These are phyloP conservation scores for Rubus parviflorus DNA, from an alignment of 306 rosid species.

Conservation along the genomic window DNA sequence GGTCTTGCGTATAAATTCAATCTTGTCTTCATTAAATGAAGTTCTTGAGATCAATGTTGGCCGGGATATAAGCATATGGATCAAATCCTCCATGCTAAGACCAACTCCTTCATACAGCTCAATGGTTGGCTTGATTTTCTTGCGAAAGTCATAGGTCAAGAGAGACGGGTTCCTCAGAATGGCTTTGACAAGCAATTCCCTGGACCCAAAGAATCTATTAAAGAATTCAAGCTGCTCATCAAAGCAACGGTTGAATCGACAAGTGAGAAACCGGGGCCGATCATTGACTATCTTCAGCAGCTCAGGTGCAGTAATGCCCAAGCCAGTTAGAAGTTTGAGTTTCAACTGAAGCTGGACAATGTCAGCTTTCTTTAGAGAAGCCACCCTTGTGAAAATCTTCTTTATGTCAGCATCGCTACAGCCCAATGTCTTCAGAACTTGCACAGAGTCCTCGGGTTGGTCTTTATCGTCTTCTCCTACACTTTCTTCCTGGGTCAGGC, in stretches of 20 bases:
- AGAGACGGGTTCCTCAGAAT: constrained; percentile 70
- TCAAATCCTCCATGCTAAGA: constrained; percentile 51
- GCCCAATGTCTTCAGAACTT: constrained; percentile 63
- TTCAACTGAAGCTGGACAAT: constrained; percentile 39
- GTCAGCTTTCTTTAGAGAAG: constrained; percentile 46
- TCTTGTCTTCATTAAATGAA: constrained; percentile 69
- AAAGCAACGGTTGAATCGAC: constrained; percentile 38
- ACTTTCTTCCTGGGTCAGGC: constrained; percentile 32
- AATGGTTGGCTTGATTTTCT: constrained; percentile 40
- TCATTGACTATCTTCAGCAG: constrained; percentile 59
- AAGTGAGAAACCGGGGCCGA: constrained; percentile 56
- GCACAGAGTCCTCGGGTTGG: constrained; percentile 31
- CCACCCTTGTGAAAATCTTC: constrained; percentile 37
- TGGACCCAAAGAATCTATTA: constrained; percentile 57
- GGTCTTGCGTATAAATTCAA: constrained; percentile 48
- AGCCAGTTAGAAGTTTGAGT: constrained; percentile 43
- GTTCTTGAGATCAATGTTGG: constrained; percentile 63
- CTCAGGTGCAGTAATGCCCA: constrained; percentile 53
- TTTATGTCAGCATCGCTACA: constrained; percentile 52
- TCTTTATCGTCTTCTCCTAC: constrained; percentile 13
- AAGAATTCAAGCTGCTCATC: constrained; percentile 54
- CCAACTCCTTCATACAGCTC: constrained; percentile 57
- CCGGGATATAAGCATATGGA: constrained; percentile 52
- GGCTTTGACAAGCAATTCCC: constrained; percentile 55
- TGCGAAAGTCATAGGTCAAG: constrained; percentile 40